Evolutionary conservation across 108 stramenopile species (phyloP).

Genomic region (Cyclotella atomus): DNA sequence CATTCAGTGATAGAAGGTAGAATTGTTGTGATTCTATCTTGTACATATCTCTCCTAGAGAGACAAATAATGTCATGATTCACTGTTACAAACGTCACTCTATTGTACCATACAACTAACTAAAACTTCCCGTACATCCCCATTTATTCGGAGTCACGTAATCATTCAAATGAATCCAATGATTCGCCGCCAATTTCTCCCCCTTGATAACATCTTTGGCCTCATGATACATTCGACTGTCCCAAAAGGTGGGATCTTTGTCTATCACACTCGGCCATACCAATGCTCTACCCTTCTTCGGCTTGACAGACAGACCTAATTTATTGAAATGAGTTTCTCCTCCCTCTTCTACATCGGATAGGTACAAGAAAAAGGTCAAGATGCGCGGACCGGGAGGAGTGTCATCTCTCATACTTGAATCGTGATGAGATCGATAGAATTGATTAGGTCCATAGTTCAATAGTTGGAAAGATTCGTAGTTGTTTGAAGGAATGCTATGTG

Average conservation of each 20-base stretch:
- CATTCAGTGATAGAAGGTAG: too few species aligned
- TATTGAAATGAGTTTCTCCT: constrained; percentile 81
- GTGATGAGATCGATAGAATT: constrained; percentile 78
- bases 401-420: constrained; percentile 62
- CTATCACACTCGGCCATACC: constrained; percentile 76
- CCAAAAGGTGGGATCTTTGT: constrained; percentile 64
- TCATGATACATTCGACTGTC: constrained; percentile 61
- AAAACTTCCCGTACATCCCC: constrained; percentile 74
- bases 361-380: constrained; percentile 88
- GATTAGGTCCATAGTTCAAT: constrained; percentile 50
- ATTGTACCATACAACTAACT: too few species aligned
- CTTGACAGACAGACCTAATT: constrained; percentile 50
- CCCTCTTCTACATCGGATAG: constrained; percentile 82
- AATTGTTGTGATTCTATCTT: too few species aligned
- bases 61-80: too few species aligned
- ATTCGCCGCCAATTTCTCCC: constrained; percentile 83
- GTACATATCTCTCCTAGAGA: too few species aligned
- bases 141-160: constrained; percentile 73
- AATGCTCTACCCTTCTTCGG: constrained; percentile 77
- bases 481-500: constrained; percentile 36
- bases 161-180: constrained; percentile 81
- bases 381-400: constrained; percentile 74
- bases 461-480: constrained; percentile 76
- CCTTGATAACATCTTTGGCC: constrained; percentile 74
- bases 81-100: too few species aligned